Percentiles rank a stretch among this genome's conserved stretches.
Conservation (phyloP, 176 grass and related monocot species). For the Paspalum vaginatum region DNA sequence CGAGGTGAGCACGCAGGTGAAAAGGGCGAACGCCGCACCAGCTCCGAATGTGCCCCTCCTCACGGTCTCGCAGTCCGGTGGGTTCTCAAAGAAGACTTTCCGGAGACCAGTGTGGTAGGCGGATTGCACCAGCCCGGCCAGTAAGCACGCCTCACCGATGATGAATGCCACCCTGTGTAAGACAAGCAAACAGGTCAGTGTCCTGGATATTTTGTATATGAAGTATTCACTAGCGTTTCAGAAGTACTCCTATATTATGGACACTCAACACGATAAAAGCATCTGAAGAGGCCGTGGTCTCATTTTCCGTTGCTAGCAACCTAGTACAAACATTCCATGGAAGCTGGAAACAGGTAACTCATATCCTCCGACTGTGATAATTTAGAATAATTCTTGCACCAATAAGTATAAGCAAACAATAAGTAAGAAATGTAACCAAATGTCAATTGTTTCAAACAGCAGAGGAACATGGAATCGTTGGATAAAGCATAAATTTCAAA, state of each 20-base stretch:
- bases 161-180: constrained; percentile 74
- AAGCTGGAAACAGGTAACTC: not conserved
- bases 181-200: not conserved
- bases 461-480: not conserved
- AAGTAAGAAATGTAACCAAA: not conserved
- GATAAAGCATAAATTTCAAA: not conserved
- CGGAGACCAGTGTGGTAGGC: constrained; percentile 89
- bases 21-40: constrained; percentile 71
- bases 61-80: constrained; percentile 65
- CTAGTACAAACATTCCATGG: no score
- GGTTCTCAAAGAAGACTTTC: constrained; percentile 48
- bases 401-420: not conserved
- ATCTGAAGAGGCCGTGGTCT: not conserved
- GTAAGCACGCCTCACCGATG: constrained; percentile 71
- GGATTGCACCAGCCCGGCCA: constrained; percentile 71
- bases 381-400: not conserved
- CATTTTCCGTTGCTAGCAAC: no score
- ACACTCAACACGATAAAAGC: not conserved
- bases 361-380: not conserved
- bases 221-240: not conserved
- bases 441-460: constrained; percentile 4
- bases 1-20: constrained; percentile 69
- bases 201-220: not conserved
- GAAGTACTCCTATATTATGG: not conserved
- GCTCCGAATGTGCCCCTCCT: constrained; percentile 73